A percentile compares a stretch with the other conserved stretches of the same genome.
phyloP scores from a whole-genome alignment of 2,329 filamentous ascomycete species.

The Claviceps maximensis region DNA sequence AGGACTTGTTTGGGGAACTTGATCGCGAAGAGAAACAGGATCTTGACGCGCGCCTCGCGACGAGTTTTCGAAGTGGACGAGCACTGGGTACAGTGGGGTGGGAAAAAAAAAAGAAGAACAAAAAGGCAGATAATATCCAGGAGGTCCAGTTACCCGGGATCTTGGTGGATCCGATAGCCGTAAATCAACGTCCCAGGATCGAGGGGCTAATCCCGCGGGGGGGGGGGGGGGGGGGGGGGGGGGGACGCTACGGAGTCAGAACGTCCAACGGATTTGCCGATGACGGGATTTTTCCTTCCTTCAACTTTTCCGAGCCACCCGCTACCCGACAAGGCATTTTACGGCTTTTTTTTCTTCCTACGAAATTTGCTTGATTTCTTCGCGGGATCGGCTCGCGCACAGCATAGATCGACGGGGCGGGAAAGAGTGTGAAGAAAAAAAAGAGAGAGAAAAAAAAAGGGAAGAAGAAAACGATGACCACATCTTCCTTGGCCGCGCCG shows the following conservation, averaged over 20 bases:
- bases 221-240: too few species aligned
- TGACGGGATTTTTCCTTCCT: background rate
- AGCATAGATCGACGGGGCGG: background rate
- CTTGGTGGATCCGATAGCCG: background rate
- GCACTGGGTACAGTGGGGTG: background rate
- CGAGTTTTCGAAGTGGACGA: background rate
- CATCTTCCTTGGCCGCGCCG: constrained; percentile 10
- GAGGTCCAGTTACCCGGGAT: too few species aligned
- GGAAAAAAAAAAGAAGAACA: background rate
- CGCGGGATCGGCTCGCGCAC: too few species aligned
- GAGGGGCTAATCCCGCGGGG: too few species aligned
- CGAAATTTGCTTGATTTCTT: background rate
- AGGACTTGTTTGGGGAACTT: too few species aligned
- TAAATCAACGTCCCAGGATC: too few species aligned
- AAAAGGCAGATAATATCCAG: background rate
- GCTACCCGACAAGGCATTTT: background rate
- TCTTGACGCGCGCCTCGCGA: background rate
- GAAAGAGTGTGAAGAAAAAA: background rate
- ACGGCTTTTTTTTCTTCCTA: background rate
- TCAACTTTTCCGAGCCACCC: background rate
- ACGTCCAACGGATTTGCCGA: background rate
- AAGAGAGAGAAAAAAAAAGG: background rate
- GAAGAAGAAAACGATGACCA: constrained; percentile 10
- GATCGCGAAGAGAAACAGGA: too few species aligned
- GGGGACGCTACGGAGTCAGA: too few species aligned